A percentile compares a stretch with the other conserved stretches of the same genome.
phyloP scores from a whole-genome alignment of 129 eudicot genomes.

The Sambucus nigra region DNA sequence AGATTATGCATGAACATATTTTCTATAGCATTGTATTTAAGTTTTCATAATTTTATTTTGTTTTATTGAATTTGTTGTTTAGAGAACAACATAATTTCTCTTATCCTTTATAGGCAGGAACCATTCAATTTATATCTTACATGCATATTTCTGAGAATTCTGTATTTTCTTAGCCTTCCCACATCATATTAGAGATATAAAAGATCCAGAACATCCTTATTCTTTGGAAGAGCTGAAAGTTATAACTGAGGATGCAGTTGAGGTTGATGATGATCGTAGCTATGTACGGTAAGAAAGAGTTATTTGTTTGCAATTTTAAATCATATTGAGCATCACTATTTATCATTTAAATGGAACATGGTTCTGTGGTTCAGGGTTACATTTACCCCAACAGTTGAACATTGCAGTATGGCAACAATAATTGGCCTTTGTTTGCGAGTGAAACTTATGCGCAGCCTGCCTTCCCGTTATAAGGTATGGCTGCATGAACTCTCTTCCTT shows the following conservation, averaged over 20 bases:
- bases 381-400: conserved; percentile 95
- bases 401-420: conserved; percentile 91
- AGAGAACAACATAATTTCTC: too few species aligned
- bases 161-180: conserved; percentile 38
- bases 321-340: background rate
- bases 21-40: too few species aligned
- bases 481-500: background rate
- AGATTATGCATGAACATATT: too few species aligned
- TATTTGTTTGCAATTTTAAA: background rate
- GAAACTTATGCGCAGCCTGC: conserved; percentile 92
- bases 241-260: conserved; percentile 88
- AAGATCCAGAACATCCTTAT: conserved; percentile 99
- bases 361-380: conserved; percentile 55
- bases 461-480: conserved; percentile 76
- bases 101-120: too few species aligned
- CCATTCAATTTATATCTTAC: too few species aligned
- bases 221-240: conserved; percentile 91
- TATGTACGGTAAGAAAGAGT: conserved; percentile 51
- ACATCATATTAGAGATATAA: conserved; percentile 94
- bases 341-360: background rate
- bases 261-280: conserved; percentile 64
- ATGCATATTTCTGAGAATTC: background rate
- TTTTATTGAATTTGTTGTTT: too few species aligned
- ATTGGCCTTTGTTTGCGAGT: conserved; percentile 95
- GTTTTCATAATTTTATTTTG: too few species aligned